Conservation (phyloP, 169 alveolate genomes). For the Pseudocohnilembus persalinus region DNA sequence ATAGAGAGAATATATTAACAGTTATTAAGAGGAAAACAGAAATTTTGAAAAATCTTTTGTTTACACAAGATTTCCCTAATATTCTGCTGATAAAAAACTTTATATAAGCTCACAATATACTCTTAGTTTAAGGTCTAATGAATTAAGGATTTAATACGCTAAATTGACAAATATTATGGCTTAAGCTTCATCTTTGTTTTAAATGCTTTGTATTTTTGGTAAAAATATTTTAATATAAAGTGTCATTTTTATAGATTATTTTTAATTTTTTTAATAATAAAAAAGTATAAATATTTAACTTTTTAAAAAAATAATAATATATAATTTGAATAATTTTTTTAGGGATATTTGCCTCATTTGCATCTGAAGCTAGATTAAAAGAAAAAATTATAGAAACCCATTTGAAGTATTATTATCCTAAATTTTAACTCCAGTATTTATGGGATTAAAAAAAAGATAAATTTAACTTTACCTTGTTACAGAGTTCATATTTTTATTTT, state of each 20-base stretch:
- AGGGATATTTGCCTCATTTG: neutral
- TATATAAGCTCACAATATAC: neutral
- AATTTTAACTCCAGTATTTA: too few species aligned
- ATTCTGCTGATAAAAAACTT: neutral
- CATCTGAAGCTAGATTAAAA: neutral
- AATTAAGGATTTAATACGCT: neutral
- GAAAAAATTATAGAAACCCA: neutral
- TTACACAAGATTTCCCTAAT: neutral
- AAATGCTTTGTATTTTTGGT: neutral
- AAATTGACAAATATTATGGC: neutral
- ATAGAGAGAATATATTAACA: neutral
- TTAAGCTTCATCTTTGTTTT: neutral
- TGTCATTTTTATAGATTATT: neutral
- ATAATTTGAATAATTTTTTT: neutral
- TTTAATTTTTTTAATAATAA: too few species aligned
- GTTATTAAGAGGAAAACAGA: neutral
- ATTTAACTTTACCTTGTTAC: neutral
- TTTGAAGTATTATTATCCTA: too few species aligned
- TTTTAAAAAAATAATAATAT: too few species aligned
- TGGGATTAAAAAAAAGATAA: neutral
- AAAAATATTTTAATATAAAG: too few species aligned
- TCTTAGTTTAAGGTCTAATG: neutral
- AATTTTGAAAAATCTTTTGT: neutral
- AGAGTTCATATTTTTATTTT: neutral
- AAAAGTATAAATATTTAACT: too few species aligned